Conservation (phyloP, 805 yeast species). For the Cyberlindnera americana region DNA sequence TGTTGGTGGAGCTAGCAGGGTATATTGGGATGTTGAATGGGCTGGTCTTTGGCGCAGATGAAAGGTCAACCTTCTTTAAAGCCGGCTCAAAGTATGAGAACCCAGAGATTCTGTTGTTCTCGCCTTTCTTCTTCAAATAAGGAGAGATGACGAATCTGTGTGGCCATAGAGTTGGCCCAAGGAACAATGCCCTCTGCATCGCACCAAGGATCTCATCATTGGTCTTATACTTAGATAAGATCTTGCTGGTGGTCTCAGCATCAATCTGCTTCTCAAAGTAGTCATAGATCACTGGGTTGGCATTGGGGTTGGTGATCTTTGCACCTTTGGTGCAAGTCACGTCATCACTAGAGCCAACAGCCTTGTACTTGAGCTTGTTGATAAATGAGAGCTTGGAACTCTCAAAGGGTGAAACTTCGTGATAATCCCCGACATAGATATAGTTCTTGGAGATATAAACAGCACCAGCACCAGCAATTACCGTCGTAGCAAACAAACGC, state of each 20-base stretch:
- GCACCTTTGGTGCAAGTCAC: slow-evolving; percentile 6
- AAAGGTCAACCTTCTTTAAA: slow-evolving; percentile 13
- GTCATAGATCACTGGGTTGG: slow-evolving; percentile 16
- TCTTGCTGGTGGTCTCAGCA: slow-evolving; percentile 12
- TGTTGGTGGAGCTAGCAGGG: slow-evolving; percentile 15
- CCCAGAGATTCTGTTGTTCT: slow-evolving; percentile 20
- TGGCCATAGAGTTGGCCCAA: slow-evolving; percentile 24
- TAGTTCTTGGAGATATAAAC: slow-evolving; percentile 9
- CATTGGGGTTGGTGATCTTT: slow-evolving; percentile 17
- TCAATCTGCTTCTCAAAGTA: slow-evolving; percentile 21
- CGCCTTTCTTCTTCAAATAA: slow-evolving; percentile 15
- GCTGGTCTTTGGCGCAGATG: slow-evolving; percentile 8
- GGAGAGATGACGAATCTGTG: slow-evolving; percentile 22
- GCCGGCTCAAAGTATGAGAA: slow-evolving; percentile 19
- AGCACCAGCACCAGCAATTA: slow-evolving; percentile 11
- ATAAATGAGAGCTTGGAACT: not conserved
- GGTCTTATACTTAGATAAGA: slow-evolving; percentile 20
- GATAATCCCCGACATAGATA: slow-evolving; percentile 19
- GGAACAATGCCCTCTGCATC: slow-evolving; percentile 22
- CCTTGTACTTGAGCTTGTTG: slow-evolving; percentile 4
- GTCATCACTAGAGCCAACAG: slow-evolving; percentile 14
- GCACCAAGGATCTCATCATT: slow-evolving; percentile 22
- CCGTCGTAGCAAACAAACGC: slow-evolving; percentile 5
- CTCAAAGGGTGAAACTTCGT: slow-evolving; percentile 17
- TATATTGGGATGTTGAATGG: slow-evolving; percentile 12